These are phyloP conservation scores for Mitragyna speciosa DNA, from an alignment of 257 asterid genomes.

Conservation along the genomic window DNA sequence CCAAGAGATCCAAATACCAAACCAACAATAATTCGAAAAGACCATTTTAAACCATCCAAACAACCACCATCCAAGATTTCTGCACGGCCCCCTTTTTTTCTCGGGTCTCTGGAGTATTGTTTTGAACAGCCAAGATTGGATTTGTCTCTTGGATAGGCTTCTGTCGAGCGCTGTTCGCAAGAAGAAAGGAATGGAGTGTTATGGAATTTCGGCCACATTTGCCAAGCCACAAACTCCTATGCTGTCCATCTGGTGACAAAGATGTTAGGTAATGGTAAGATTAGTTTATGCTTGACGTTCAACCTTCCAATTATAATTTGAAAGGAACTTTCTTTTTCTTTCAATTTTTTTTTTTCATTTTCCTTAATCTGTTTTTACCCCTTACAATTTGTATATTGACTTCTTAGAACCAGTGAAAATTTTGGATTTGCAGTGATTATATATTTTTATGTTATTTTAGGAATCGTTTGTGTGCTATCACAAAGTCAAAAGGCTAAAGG, in stretches of 20 bases:
- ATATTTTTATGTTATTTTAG: not conserved
- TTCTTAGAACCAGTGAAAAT: not conserved
- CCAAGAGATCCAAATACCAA: conserved; percentile 48
- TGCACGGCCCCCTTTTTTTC: not conserved
- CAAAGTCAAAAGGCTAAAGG: not conserved
- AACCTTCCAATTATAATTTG: not conserved
- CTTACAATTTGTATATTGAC: not conserved
- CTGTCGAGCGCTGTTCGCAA: conserved; percentile 79
- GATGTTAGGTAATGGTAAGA: conserved; percentile 76
- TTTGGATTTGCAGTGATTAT: not conserved
- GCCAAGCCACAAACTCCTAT: conserved; percentile 65
- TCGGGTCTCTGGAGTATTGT: conserved; percentile 7
- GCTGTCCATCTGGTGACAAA: conserved; percentile 86
- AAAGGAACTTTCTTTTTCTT: not conserved
- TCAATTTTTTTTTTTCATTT: too few relatives aligned
- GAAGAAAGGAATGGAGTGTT: conserved; percentile 73
- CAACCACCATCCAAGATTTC: not conserved
- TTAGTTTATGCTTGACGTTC: not conserved
- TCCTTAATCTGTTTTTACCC: not conserved
- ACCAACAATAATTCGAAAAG: conserved; percentile 37
- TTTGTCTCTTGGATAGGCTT: conserved; percentile 45
- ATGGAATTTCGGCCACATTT: conserved; percentile 75
- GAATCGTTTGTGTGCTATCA: too few relatives aligned
- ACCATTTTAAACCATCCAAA: too few relatives aligned
- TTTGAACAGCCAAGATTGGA: conserved; percentile 13